These are phyloP conservation scores for Emericellopsis cladophorae DNA, from an alignment of 2,329 filamentous ascomycete species.

Conservation along the genomic window DNA sequence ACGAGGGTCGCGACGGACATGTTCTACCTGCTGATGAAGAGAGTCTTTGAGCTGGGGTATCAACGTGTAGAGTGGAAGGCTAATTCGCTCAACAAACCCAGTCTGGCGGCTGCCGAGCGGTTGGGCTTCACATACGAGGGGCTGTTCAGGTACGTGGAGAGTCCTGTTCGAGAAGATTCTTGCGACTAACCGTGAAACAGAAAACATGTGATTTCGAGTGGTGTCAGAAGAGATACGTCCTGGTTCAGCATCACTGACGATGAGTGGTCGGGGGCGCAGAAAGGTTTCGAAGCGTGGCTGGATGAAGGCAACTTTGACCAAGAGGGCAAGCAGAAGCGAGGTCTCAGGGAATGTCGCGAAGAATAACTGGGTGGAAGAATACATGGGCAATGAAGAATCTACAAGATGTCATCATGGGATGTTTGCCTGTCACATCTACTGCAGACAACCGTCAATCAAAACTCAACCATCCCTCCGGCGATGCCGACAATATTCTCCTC, in stretches of 20 bases:
- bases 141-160: slow-evolving; percentile 29
- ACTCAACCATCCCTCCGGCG: too few species aligned
- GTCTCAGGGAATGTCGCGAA: slow-evolving; percentile 22
- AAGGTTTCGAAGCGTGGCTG: slow-evolving; percentile 41
- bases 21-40: slow-evolving; percentile 39
- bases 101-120: slow-evolving; percentile 38
- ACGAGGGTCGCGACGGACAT: slow-evolving; percentile 45
- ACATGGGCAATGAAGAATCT: too few species aligned
- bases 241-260: slow-evolving; percentile 47
- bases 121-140: slow-evolving; percentile 50
- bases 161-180: not conserved
- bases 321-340: slow-evolving; percentile 35
- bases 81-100: slow-evolving; percentile 40
- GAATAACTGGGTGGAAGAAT: too few species aligned
- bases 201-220: slow-evolving; percentile 48
- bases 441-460: too few species aligned
- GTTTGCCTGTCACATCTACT: too few species aligned
- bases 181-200: slow-evolving; percentile 6
- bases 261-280: slow-evolving; percentile 39
- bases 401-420: too few species aligned
- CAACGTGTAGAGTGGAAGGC: slow-evolving; percentile 53
- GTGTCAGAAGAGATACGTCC: slow-evolving; percentile 41
- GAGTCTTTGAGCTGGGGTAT: slow-evolving; percentile 41
- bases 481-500: too few species aligned
- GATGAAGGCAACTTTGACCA: slow-evolving; percentile 39